phyloP scores from a whole-genome alignment of 495 filamentous ascomycete species.

The Xylaria acuta region DNA sequence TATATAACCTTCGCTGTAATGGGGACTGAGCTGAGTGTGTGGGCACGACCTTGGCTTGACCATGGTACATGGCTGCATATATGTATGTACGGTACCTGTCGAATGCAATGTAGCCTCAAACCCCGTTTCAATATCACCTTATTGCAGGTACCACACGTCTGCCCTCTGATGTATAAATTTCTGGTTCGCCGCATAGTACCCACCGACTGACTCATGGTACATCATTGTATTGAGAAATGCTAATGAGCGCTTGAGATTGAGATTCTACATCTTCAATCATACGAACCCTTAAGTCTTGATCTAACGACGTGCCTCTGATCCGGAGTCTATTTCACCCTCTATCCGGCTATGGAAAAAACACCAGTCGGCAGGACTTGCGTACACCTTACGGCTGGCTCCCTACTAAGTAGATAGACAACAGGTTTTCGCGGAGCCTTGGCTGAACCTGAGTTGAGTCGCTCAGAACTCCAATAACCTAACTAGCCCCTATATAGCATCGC shows the following conservation, averaged over 20 bases:
- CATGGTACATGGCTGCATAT: background rate
- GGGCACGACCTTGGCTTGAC: background rate
- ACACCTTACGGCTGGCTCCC: background rate
- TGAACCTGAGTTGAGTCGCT: background rate
- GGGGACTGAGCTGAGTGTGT: slow-evolving; percentile 1
- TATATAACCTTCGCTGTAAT: slow-evolving; percentile 20
- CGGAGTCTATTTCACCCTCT: background rate
- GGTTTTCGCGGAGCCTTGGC: background rate
- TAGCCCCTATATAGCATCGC: background rate
- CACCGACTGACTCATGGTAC: background rate
- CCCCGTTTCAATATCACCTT: background rate
- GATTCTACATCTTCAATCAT: background rate
- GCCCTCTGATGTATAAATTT: background rate
- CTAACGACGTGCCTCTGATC: background rate
- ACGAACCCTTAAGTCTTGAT: background rate
- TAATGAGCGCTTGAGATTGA: background rate
- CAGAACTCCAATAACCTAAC: background rate
- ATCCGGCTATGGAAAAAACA: background rate
- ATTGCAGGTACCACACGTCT: background rate
- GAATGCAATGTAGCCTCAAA: slow-evolving; percentile 21
- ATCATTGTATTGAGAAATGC: background rate
- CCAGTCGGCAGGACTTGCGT: background rate
- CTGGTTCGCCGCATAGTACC: background rate
- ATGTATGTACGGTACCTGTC: background rate
- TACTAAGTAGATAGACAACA: background rate